phyloP scores from a whole-genome alignment of 1,284 basidiomycete species.

The Ceratobasidium papillatum region DNA sequence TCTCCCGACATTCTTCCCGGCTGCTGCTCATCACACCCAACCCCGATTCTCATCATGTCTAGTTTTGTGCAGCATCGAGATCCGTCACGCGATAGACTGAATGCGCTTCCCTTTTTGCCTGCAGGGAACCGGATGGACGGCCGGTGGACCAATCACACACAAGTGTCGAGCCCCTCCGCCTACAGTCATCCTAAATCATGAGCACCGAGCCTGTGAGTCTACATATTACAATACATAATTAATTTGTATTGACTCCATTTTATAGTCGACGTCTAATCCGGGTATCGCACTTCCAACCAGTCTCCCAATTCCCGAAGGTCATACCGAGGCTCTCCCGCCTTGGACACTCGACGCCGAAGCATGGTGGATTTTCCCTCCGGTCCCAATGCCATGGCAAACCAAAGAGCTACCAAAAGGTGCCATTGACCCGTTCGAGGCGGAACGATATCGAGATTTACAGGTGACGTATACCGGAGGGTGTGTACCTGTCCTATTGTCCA shows the following conservation, averaged over 20 bases:
- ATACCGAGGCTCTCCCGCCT: constrained; percentile 9
- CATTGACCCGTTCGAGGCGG: constrained; percentile 10
- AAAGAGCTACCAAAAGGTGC: constrained; percentile 26
- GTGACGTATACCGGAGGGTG: constrained; percentile 32
- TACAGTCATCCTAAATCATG: background rate
- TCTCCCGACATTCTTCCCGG: background rate
- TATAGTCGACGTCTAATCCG: background rate
- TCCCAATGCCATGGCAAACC: constrained; percentile 27
- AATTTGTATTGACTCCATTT: background rate
- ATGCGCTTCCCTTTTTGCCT: background rate
- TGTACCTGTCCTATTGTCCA: background rate
- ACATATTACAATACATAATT: background rate
- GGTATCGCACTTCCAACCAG: background rate
- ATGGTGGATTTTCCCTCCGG: constrained; percentile 31
- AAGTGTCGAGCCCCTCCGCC: background rate
- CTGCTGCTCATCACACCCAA: background rate
- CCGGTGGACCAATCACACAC: background rate
- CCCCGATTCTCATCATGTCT: constrained; percentile 1
- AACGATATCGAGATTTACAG: constrained; percentile 1
- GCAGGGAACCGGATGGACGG: background rate
- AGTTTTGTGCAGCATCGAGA: background rate
- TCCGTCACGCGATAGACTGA: background rate
- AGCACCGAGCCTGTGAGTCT: constrained; percentile 4
- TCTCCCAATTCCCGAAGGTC: background rate
- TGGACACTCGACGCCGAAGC: constrained; percentile 35